Percentiles rank a stretch among this genome's conserved stretches.
These are phyloP conservation scores for Cryptosporidium sp. DNA, from an alignment of 169 alveolate genomes.

Conservation along the genomic window DNA sequence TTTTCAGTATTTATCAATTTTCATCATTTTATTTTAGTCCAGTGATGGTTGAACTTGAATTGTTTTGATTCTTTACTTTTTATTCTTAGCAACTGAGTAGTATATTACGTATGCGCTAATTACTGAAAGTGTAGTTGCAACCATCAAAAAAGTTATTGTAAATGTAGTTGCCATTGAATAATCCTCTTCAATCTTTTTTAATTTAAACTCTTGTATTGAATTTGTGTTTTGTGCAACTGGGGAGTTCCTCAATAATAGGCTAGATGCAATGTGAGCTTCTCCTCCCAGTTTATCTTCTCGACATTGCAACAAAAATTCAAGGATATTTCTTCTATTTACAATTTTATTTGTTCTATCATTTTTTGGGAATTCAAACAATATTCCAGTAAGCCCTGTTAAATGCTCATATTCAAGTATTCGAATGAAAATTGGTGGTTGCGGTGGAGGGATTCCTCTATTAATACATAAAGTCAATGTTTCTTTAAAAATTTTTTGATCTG, in stretches of 20 bases:
- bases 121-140: constrained; percentile 69
- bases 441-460: constrained; percentile 68
- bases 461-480: constrained; percentile 40
- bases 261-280: constrained; percentile 67
- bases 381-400: constrained; percentile 59
- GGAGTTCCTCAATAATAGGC: constrained; percentile 15
- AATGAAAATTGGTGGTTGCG: constrained; percentile 57
- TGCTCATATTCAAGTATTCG: constrained; percentile 55
- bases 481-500: constrained; percentile 32
- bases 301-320: constrained; percentile 38
- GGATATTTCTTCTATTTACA: constrained; percentile 27
- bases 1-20: not conserved
- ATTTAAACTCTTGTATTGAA: constrained; percentile 16
- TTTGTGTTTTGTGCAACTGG: not conserved
- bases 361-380: constrained; percentile 60
- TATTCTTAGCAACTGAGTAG: constrained; percentile 12
- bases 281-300: constrained; percentile 71
- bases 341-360: constrained; percentile 5
- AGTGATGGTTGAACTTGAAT: not conserved
- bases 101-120: constrained; percentile 57
- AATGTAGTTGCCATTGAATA: constrained; percentile 66
- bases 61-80: constrained; percentile 2
- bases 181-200: constrained; percentile 3
- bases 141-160: constrained; percentile 50
- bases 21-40: not conserved